Evolutionary conservation across 495 filamentous ascomycete species (phyloP).

Genomic region (Parathielavia appendiculata): DNA sequence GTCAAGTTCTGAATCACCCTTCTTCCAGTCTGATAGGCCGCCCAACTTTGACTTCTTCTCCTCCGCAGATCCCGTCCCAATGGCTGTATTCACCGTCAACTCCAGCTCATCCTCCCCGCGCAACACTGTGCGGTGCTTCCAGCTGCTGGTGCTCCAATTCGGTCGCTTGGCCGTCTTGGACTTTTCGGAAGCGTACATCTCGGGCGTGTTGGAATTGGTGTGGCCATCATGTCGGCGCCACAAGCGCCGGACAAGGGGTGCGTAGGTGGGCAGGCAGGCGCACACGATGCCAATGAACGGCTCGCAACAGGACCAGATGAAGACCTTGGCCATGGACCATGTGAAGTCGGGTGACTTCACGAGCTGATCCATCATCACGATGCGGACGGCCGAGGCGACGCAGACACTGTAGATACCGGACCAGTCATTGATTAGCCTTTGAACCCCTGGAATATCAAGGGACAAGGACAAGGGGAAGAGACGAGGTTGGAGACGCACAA

Average conservation of each 20-base stretch:
- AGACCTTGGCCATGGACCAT: conserved; percentile 39
- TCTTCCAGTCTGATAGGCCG: background rate
- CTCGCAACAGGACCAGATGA: conserved; percentile 43
- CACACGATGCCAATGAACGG: conserved; percentile 41
- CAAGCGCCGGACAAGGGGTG: conserved; percentile 32
- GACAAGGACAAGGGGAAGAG: background rate
- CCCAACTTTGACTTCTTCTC: background rate
- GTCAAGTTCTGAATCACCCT: too few species aligned
- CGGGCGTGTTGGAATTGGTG: too few species aligned
- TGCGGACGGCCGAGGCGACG: conserved; percentile 40
- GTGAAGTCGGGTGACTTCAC: conserved; percentile 34
- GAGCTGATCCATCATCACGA: conserved; percentile 34
- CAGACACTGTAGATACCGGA: conserved; percentile 25
- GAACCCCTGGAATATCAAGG: background rate
- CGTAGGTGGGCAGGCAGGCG: conserved; percentile 41
- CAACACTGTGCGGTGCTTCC: background rate
- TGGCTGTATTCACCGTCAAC: conserved; percentile 17
- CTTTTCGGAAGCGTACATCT: too few species aligned
- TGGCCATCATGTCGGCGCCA: background rate
- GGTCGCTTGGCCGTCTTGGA: too few species aligned
- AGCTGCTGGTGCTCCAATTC: background rate
- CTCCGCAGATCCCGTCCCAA: background rate
- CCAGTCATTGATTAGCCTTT: background rate
- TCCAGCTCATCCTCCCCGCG: conserved; percentile 23
- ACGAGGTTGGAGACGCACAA: conserved; percentile 30